Percentiles rank a stretch among this genome's conserved stretches.
Conservation (phyloP, 352 stramenopile genomes). For the Phytopythium litorale region DNA sequence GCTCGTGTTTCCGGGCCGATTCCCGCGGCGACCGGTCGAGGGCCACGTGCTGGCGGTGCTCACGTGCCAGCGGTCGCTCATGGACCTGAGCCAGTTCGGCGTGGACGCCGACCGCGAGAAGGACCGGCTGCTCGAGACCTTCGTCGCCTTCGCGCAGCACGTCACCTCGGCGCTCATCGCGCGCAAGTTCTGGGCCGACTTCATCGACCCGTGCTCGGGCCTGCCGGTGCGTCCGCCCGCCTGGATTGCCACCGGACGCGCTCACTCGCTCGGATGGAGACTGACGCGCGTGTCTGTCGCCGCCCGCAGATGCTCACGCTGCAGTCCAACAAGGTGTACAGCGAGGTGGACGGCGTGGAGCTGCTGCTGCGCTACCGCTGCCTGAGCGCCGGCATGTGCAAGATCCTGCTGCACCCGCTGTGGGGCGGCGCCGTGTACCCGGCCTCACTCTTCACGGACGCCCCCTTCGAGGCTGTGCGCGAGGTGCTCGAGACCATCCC, state of each 20-base stretch:
- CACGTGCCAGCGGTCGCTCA: constrained; percentile 91
- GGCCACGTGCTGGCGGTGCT: constrained; percentile 83
- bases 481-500: constrained; percentile 38
- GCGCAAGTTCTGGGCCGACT: constrained; percentile 93
- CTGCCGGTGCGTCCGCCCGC: constrained; percentile 65
- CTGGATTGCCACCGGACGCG: background rate
- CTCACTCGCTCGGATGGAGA: background rate
- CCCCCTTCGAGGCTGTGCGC: constrained; percentile 80
- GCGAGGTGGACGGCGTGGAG: constrained; percentile 94
- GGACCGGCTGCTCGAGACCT: constrained; percentile 94
- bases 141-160: constrained; percentile 89
- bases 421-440: constrained; percentile 96
- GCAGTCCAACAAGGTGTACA: constrained; percentile 94
- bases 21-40: constrained; percentile 29
- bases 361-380: constrained; percentile 81
- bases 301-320: constrained; percentile 84
- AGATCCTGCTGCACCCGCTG: constrained; percentile 93
- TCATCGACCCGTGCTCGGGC: constrained; percentile 96
- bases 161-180: constrained; percentile 77
- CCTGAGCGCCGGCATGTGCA: constrained; percentile 92
- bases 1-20: constrained; percentile 72
- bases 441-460: constrained; percentile 94
- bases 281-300: background rate
- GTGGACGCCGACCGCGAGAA: constrained; percentile 94
- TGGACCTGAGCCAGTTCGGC: constrained; percentile 95